Percentiles rank a stretch among this genome's conserved stretches.
phyloP scores from a whole-genome alignment of 768 basidiomycete species.

The Collybia sp. region DNA sequence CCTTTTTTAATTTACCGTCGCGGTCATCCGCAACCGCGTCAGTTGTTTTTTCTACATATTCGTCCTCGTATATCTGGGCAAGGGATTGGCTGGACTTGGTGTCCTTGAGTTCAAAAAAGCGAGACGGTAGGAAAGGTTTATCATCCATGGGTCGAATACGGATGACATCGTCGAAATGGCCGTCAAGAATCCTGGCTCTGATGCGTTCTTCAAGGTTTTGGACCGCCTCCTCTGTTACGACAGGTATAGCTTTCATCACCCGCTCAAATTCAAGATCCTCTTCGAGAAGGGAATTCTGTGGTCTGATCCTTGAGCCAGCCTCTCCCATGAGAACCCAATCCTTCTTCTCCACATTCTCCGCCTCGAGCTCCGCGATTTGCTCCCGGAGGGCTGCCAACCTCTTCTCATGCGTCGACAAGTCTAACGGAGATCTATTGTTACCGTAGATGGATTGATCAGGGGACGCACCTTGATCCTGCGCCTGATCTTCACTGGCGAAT shows the following conservation, averaged over 20 bases:
- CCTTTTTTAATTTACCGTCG: constrained; percentile 83
- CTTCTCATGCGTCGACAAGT: constrained; percentile 75
- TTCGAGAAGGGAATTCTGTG: constrained; percentile 87
- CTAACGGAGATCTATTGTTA: constrained; percentile 21
- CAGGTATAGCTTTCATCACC: constrained; percentile 78
- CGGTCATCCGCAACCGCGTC: constrained; percentile 62
- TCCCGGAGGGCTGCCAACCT: constrained; percentile 68
- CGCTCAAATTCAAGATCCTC: constrained; percentile 96
- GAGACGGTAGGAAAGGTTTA: constrained; percentile 88
- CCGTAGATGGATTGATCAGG: constrained; percentile 8
- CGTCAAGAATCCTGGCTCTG: constrained; percentile 82
- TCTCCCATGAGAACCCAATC: constrained; percentile 95
- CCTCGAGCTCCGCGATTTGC: constrained; percentile 80
- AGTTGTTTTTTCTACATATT: constrained; percentile 68
- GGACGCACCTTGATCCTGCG: constrained; percentile 21
- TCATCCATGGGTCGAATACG: constrained; percentile 76
- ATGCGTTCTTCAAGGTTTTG: constrained; percentile 84
- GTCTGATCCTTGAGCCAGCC: constrained; percentile 74
- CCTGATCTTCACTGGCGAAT: constrained; percentile 71
- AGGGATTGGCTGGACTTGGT: constrained; percentile 84
- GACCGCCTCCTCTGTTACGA: constrained; percentile 86
- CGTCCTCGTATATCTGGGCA: constrained; percentile 94
- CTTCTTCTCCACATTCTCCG: constrained; percentile 83
- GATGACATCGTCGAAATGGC: constrained; percentile 87
- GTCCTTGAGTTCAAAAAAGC: constrained; percentile 85